Base-by-base conservation (phyloP, 2,329 filamentous ascomycete species). In the Elsinoe perseae region DNA sequence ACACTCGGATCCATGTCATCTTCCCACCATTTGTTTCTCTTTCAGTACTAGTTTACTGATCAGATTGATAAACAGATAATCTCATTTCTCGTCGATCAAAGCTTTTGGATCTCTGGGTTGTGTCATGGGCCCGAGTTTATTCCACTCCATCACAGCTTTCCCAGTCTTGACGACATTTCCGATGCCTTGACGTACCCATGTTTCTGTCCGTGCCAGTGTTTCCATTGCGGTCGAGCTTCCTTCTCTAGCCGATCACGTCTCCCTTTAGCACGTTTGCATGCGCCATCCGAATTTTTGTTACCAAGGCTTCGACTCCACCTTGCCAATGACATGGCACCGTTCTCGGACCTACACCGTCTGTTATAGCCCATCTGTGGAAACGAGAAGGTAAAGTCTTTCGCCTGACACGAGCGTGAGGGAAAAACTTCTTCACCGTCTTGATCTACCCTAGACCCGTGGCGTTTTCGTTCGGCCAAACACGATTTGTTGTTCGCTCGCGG, bases 51-150 rank as follows among this genome's bases (percentile, higher is more conserved):
- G 48, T 10, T 27, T 8, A 32, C 44, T 50, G 44, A 50, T 50
- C 44, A 30, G 44, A 50, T 50, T 52, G 48, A 52, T 52, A 52
- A 52, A 52, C 12, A 34, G 30, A 25, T 52, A 28, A 32, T 38
- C 48, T 36, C 48, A n/a, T 34, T 50, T 34, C 44, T 50, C 44
- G 44, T 50, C 44, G 44, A 34, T 50, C 44, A 20, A 8, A 14
- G 27, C 18, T 27, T 18, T n/a, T 23, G 8, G 48, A 16, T 36
- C 30, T 52, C 48, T 52, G 40, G n/a, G 40, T 44, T 38, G 32
- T 52, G 48, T 34, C 20, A 34, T 52, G 48, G 28, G 16, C 9
- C 25, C 16, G 25, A 34, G 28, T 10, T 27, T 30, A 50, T 14
- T 36, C 46, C 46, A 50, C 28, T 18, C 27, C 46, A 34, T 32